phyloP scores from a whole-genome alignment of 257 asterid genomes.

The Lithospermum erythrorhizon region DNA sequence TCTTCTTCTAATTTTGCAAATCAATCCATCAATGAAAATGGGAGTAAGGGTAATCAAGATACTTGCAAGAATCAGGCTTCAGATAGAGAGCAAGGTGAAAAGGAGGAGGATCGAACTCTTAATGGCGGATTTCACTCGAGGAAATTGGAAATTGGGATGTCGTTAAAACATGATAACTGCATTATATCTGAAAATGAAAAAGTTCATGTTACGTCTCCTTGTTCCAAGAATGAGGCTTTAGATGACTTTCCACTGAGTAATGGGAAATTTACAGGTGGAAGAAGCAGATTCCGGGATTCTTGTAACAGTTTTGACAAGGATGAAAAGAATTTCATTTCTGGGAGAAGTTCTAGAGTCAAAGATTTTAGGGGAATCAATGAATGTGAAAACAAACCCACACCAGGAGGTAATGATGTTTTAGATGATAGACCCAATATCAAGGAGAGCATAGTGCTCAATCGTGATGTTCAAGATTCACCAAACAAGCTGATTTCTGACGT shows the following conservation, averaged over 20 bases:
- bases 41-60: constrained; percentile 30
- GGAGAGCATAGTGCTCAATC: constrained; percentile 34
- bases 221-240: constrained; percentile 33
- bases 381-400: constrained; percentile 32
- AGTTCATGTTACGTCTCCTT: constrained; percentile 30
- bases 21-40: constrained; percentile 15
- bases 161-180: constrained; percentile 40
- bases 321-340: constrained; percentile 31
- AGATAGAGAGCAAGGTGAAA: constrained; percentile 32
- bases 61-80: constrained; percentile 24
- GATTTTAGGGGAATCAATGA: constrained; percentile 33
- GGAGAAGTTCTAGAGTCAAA: constrained; percentile 50
- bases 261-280: constrained; percentile 54
- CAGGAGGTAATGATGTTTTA: constrained; percentile 28
- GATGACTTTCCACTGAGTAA: constrained; percentile 26
- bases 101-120: constrained; percentile 27
- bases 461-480: constrained; percentile 36
- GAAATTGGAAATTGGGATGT: constrained; percentile 52
- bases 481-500: constrained; percentile 30
- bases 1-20: constrained; percentile 17
- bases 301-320: constrained; percentile 30
- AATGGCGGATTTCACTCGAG: constrained; percentile 32
- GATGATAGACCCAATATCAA: constrained; percentile 22
- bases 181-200: constrained; percentile 40
- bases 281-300: constrained; percentile 42